Evolutionary conservation across 495 filamentous ascomycete genomes (phyloP), one percentile per base, ranked within the genome.

Genomic region (Talaromyces thailandensis): DNA sequence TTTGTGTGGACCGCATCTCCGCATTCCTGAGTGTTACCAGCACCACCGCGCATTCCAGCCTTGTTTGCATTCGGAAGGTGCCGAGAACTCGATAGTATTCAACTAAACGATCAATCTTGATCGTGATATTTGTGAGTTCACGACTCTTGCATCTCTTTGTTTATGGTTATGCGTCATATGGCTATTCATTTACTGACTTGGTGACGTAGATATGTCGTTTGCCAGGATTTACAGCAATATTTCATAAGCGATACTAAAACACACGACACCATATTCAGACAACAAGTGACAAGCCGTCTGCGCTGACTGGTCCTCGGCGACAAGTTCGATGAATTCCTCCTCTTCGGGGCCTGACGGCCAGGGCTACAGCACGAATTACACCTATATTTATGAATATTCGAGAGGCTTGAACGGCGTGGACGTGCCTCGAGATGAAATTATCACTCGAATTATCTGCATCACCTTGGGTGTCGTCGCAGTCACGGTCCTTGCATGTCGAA

Each of bases 401-500:
- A 65, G 76, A 29, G 78, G 78, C 2, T 45, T 81, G 24, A 64
- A 53, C 23, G 78, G 78, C 25, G 78, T 81, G 57, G 67, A 81
- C 48, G 70, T 81, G 14, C 73, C 76, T 23, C 71, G 71, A 56
- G 78, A 81, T 70, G 69, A 71, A 23, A 64, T 81, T 6, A 69
- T 79, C 53, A 71, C 75, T 7, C 72, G 70, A 23, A 70, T 77
- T 24, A 75, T 82, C 63, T 77, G 78, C 71, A 40, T 70, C 5
- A 79, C 79, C 2, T 72, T 88, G 31, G 67, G 76, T 5, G 63
- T 68, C 4, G 67, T 88, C 9, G 80, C 79, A 37, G 68, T 83
- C n/a, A 60, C 76, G 9, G 69, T 86, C 26, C 78, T 90, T 40
- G 69, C 80, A 52, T 80, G 82, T 57, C 79, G 87, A 48, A 68